Percentiles rank a stretch among this genome's conserved stretches.
phyloP scores from a whole-genome alignment of 2,329 filamentous ascomycete genomes.

The Monilinia vaccinii-corymbosi region DNA sequence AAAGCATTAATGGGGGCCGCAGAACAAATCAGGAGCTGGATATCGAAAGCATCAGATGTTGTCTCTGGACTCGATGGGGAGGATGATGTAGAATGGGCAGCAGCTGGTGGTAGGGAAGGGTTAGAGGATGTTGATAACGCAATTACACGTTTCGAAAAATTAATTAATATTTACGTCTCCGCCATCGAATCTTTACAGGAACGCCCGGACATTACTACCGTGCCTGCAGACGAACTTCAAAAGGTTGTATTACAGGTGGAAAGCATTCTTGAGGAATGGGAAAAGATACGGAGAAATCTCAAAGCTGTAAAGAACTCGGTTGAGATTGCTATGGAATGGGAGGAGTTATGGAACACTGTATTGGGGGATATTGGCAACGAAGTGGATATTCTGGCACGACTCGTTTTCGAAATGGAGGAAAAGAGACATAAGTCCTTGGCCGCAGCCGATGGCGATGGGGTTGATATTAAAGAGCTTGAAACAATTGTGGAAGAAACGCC shows the following conservation, averaged over 20 bases:
- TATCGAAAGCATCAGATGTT: conserved; percentile 82
- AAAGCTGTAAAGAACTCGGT: conserved; percentile 81
- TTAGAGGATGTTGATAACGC: conserved; percentile 64
- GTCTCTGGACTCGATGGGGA: conserved; percentile 84
- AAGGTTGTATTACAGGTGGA: conserved; percentile 84
- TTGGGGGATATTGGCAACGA: conserved; percentile 89
- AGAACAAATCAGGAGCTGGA: conserved; percentile 91
- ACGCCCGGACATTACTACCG: conserved; percentile 63
- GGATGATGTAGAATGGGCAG: conserved; percentile 97
- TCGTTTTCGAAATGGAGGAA: conserved; percentile 98
- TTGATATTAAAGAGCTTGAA: conserved; percentile 81
- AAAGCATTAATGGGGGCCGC: conserved; percentile 77
- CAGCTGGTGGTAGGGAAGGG: conserved; percentile 73
- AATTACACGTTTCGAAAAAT: conserved; percentile 73
- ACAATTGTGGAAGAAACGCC: conserved; percentile 89
- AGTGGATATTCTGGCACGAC: conserved; percentile 65
- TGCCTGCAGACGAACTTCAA: conserved; percentile 63
- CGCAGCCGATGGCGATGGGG: conserved; percentile 48
- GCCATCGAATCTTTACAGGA: conserved; percentile 89
- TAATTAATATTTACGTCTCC: conserved; percentile 86
- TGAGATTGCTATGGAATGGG: conserved; percentile 98
- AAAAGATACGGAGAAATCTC: conserved; percentile 67
- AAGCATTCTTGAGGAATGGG: conserved; percentile 74
- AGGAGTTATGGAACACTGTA: conserved; percentile 90
- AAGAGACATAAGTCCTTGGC: conserved; percentile 72